A percentile compares a stretch with the other conserved stretches of the same genome.
Conservation (phyloP, 257 asterid genomes). For the Petunia secreta region DNA sequence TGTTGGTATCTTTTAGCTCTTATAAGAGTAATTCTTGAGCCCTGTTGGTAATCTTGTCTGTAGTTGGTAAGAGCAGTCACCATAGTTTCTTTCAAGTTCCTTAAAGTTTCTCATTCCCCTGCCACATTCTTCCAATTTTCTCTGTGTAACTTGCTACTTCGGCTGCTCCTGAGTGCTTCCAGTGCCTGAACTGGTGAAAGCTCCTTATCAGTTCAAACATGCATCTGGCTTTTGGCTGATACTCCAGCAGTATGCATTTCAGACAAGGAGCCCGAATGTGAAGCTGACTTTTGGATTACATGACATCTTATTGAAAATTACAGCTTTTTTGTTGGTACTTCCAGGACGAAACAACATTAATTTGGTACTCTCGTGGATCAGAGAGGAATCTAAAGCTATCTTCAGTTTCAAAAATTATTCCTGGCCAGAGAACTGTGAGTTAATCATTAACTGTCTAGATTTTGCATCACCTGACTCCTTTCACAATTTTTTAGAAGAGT, state of each 20-base stretch:
- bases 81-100: too few species aligned
- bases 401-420: conserved; percentile 76
- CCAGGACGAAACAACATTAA: conserved; percentile 88
- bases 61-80: too few species aligned
- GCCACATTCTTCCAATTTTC: not conserved
- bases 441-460: conserved; percentile 33
- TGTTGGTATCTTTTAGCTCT: too few species aligned
- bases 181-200: not conserved
- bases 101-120: too few species aligned
- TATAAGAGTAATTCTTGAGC: too few species aligned
- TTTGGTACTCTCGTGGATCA: conserved; percentile 85
- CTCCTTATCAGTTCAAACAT: not conserved
- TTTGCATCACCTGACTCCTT: conserved; percentile 21
- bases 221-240: not conserved
- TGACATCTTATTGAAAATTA: conserved; percentile 10
- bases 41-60: too few species aligned
- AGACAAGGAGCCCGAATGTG: not conserved
- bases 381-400: conserved; percentile 86
- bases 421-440: conserved; percentile 99
- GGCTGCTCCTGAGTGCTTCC: conserved; percentile 8
- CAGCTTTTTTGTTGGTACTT: conserved; percentile 30
- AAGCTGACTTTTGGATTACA: not conserved
- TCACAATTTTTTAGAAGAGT: conserved; percentile 10
- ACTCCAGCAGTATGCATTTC: not conserved
- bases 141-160: conserved; percentile 2